Percentiles rank a stretch among this genome's conserved stretches.
Evolutionary conservation across 2,329 filamentous ascomycete species (phyloP).

Genomic region (Thelonectria olida): DNA sequence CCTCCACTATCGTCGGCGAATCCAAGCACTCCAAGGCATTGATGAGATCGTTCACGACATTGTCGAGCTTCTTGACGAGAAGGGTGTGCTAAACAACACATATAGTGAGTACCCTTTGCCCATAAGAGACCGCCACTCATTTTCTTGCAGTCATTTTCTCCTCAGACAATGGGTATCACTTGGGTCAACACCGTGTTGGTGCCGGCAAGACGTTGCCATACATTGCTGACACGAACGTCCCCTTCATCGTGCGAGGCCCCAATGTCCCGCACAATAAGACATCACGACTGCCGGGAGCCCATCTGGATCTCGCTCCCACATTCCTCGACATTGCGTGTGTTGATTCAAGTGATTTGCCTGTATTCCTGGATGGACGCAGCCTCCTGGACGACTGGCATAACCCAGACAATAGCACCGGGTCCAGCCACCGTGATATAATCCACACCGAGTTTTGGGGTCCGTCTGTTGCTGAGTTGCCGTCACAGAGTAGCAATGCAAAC

Average conservation of each 20-base stretch:
- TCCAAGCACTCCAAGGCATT: constrained; percentile 52
- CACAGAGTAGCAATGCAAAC: constrained; percentile 31
- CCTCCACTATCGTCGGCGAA: constrained; percentile 49
- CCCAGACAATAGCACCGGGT: constrained; percentile 29
- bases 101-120: constrained; percentile 42
- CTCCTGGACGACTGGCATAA: constrained; percentile 19
- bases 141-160: constrained; percentile 56
- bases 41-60: constrained; percentile 54
- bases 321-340: constrained; percentile 53
- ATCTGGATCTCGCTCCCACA: constrained; percentile 65
- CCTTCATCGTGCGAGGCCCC: constrained; percentile 59
- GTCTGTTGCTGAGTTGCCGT: constrained; percentile 38
- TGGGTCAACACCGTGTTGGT: constrained; percentile 59
- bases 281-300: constrained; percentile 54
- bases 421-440: constrained; percentile 33
- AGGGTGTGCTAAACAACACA: constrained; percentile 49
- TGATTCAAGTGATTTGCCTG: constrained; percentile 30
- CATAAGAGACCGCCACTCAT: constrained; percentile 48
- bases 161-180: constrained; percentile 63
- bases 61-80: constrained; percentile 42
- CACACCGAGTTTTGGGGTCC: constrained; percentile 63
- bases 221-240: constrained; percentile 62
- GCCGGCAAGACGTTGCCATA: constrained; percentile 62
- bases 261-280: constrained; percentile 50
- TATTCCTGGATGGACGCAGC: constrained; percentile 40